Base-by-base conservation (phyloP, 345 rosid species). In the Acer campestre region DNA sequence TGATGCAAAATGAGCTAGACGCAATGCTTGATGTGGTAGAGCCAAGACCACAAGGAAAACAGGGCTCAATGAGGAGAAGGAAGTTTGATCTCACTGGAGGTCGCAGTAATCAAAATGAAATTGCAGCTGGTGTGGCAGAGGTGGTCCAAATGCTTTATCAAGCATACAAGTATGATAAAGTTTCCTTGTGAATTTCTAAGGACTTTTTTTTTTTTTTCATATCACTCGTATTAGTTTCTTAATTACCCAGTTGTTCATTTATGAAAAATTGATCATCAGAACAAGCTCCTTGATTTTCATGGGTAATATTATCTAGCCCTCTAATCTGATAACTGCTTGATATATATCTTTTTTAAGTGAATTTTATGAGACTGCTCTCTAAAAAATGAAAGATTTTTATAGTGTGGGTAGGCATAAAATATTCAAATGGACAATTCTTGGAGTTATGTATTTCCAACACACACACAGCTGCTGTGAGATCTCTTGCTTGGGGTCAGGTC, bases 1-100 rank as follows among this genome's bases (percentile, higher is more conserved):
- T 70, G n/a, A 75, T 65, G 71, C 71, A 49, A 29, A 61, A 75
- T 65, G 78, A 75, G 51, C 49, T 75, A 18, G 77, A 65, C 16
- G 63, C 78, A 17, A 75, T 75, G 71, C 63, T 65, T 12, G 71
- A 75, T 51, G 64, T 58, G 18, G 25, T 75, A 9, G 78, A 75
- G 29, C 78, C 78, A 1, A 48, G 22, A 18, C 71, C 63, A 17
- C 51, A 16, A 10, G 61, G 70, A 16, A 63, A 74, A 29, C 69
- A 25, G 46, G 18, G 61, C 2, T 62, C 64, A 7, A 17, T 63
- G 61, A 74, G 63, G 42, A 61, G 25, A 53, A 73, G 42, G n/a
- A 44, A 53, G n/a, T 53, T 53, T 53, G 58, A 53, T 16, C n/a
- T 53, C n/a, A 8, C 58, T 16, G 58, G 58, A 53, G n/a, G 58